These are phyloP conservation scores for Aegilops umbellulata DNA, from an alignment of 176 grass and related monocot species.

Conservation along the genomic window DNA sequence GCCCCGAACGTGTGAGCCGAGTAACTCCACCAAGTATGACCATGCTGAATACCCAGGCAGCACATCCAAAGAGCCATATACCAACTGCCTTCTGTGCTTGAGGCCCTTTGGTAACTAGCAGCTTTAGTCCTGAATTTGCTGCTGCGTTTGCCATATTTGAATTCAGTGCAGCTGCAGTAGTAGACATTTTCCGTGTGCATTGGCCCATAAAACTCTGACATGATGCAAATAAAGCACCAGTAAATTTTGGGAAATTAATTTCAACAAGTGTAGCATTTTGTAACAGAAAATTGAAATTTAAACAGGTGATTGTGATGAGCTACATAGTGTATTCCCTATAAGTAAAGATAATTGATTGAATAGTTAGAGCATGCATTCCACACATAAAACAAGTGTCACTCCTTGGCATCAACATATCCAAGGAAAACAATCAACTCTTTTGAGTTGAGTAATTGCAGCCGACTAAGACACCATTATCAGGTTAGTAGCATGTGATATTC, in stretches of 20 bases:
- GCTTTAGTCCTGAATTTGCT: slow-evolving; percentile 67
- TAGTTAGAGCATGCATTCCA: neutral
- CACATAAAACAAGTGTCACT: neutral
- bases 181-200: slow-evolving; percentile 65
- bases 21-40: slow-evolving; percentile 93
- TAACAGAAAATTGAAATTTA: neutral
- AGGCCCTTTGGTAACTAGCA: slow-evolving; percentile 74
- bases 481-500: neutral
- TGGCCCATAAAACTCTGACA: slow-evolving; percentile 46
- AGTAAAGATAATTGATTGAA: neutral
- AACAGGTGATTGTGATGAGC: neutral
- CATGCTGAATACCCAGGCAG: slow-evolving; percentile 90
- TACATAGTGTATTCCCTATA: neutral
- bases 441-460: neutral
- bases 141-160: slow-evolving; percentile 15
- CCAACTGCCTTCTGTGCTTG: slow-evolving; percentile 80
- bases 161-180: slow-evolving; percentile 46
- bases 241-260: neutral
- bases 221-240: neutral
- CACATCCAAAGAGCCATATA: slow-evolving; percentile 93
- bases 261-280: neutral
- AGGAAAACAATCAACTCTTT: neutral
- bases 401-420: neutral
- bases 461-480: neutral
- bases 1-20: slow-evolving; percentile 84